Conservation (phyloP, 192 early-diverging fungal genomes). For the Coemansia sp. region DNA sequence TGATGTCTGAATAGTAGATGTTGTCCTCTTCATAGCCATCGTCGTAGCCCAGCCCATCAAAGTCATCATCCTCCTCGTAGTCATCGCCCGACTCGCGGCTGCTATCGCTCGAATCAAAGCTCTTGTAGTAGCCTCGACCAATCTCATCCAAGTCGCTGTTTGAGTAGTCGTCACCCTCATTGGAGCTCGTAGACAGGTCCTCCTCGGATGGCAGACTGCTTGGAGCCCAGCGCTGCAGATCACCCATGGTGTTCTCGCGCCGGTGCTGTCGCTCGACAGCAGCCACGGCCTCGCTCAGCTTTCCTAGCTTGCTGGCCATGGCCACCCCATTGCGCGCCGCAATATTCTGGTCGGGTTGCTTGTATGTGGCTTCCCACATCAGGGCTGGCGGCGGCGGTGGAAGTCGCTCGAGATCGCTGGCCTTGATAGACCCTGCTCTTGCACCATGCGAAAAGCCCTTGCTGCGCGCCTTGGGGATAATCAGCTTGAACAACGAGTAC, state of each 20-base stretch:
- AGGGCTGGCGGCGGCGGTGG: slow-evolving; percentile 25
- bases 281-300: not conserved
- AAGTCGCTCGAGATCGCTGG: slow-evolving; percentile 31
- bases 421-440: slow-evolving; percentile 1
- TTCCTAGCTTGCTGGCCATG: not conserved
- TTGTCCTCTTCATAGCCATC: slow-evolving; percentile 6
- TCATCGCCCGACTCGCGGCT: slow-evolving; percentile 1
- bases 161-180: not conserved
- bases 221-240: not conserved
- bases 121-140: slow-evolving; percentile 2
- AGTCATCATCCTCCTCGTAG: slow-evolving; percentile 12
- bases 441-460: not conserved
- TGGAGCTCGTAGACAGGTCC: slow-evolving; percentile 3
- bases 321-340: not conserved
- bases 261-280: not conserved
- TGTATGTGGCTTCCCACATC: not conserved
- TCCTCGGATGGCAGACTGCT: slow-evolving; percentile 23
- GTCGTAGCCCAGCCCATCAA: slow-evolving; percentile 14
- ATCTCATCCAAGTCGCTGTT: slow-evolving; percentile 9
- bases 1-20: slow-evolving; percentile 19
- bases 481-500: slow-evolving; percentile 15
- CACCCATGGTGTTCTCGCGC: not conserved
- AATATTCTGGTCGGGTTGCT: not conserved
- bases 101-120: not conserved
- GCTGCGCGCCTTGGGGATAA: slow-evolving; percentile 15